Percentiles rank a stretch among this genome's conserved stretches.
phyloP scores from a whole-genome alignment of 2,329 filamentous ascomycete genomes.

The Aspergillus arachidicola region DNA sequence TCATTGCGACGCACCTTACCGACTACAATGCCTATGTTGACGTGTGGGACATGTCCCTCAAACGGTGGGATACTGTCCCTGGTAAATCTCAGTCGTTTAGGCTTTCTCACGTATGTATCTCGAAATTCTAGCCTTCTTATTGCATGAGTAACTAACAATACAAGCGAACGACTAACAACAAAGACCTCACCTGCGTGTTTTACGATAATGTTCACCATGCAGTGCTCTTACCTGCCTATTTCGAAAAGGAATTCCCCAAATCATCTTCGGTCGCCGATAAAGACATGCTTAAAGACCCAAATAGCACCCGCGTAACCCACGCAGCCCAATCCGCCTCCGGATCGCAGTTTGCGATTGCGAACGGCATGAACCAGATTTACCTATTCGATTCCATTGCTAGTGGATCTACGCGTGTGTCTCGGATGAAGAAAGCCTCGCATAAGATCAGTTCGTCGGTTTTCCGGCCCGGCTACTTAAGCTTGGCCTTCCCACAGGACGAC shows the following conservation, averaged over 20 bases:
- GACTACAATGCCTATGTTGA: slow-evolving; percentile 29
- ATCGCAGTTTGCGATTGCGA: slow-evolving; percentile 31
- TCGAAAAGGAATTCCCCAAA: slow-evolving; percentile 23
- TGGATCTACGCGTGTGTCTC: slow-evolving; percentile 29
- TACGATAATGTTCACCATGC: slow-evolving; percentile 32
- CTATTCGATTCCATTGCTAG: slow-evolving; percentile 36
- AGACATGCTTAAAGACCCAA: slow-evolving; percentile 30
- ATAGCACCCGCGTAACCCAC: slow-evolving; percentile 35
- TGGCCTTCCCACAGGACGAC: slow-evolving; percentile 31
- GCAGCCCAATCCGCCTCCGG: slow-evolving; percentile 40
- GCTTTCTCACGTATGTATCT: slow-evolving; percentile 21
- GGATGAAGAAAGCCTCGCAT: slow-evolving; percentile 34
- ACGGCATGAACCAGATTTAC: slow-evolving; percentile 40
- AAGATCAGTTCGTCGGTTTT: slow-evolving; percentile 36
- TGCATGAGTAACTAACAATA: slow-evolving; percentile 8
- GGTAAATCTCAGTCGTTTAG: slow-evolving; percentile 22
- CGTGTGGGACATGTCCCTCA: slow-evolving; percentile 23
- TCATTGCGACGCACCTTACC: slow-evolving; percentile 37
- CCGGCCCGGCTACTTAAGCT: slow-evolving; percentile 33
- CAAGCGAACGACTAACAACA: slow-evolving; percentile 37
- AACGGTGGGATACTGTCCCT: slow-evolving; percentile 20
- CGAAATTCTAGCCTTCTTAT: not conserved
- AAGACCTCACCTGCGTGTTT: slow-evolving; percentile 38
- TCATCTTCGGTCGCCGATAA: slow-evolving; percentile 20
- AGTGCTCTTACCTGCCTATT: slow-evolving; percentile 32